phyloP scores from a whole-genome alignment of 345 rosid species.

The Psidium friedrichsthalianum region DNA sequence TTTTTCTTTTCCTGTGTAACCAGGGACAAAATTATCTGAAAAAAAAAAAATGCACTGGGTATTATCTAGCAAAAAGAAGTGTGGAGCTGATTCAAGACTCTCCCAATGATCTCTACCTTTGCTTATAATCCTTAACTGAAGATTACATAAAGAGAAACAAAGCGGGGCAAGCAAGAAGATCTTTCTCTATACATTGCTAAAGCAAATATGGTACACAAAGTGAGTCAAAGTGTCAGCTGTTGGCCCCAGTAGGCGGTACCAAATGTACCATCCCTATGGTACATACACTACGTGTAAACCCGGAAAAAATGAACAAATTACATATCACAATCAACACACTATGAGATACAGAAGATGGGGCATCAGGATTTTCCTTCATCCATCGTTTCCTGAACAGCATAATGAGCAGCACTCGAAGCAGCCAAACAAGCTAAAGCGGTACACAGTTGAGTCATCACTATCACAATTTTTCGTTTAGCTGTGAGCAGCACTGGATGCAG shows the following conservation, averaged over 20 bases:
- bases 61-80: neutral
- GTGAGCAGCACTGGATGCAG: constrained; percentile 63
- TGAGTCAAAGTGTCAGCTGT: neutral
- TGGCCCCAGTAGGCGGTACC: neutral
- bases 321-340: neutral
- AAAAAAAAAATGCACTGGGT: neutral
- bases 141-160: neutral
- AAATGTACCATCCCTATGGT: neutral
- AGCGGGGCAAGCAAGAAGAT: neutral
- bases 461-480: constrained; percentile 52
- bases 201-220: neutral
- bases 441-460: constrained; percentile 47
- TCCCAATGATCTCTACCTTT: neutral
- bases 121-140: neutral
- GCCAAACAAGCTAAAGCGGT: constrained; percentile 57
- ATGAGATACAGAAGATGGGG: neutral
- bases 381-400: constrained; percentile 51
- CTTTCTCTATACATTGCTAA: neutral
- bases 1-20: neutral
- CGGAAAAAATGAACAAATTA: neutral
- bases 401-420: constrained; percentile 76
- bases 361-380: neutral
- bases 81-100: neutral
- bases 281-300: neutral
- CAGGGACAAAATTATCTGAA: neutral